These are phyloP conservation scores for Flaveria linearis DNA, from an alignment of 129 eudicot species.

Conservation along the genomic window DNA sequence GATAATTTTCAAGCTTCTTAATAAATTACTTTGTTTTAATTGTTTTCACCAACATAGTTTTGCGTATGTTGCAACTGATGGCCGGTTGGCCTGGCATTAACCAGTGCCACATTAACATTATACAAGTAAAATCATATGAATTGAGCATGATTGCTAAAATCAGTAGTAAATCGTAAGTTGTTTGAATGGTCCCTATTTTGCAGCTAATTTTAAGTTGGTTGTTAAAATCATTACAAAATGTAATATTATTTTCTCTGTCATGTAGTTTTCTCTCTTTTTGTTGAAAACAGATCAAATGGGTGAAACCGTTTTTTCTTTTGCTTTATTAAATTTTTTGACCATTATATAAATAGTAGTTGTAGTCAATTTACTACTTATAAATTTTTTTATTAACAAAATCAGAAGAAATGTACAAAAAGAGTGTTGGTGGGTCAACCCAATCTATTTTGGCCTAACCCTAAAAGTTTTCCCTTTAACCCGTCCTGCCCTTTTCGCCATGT, in stretches of 20 bases:
- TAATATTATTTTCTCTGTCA: not conserved
- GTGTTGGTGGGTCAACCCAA: not conserved
- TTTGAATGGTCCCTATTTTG: not conserved
- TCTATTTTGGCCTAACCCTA: not conserved
- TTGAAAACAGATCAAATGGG: not conserved
- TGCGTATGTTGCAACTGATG: not conserved
- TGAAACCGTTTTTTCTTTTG: not conserved
- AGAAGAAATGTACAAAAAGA: not conserved
- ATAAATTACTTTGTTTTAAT: not conserved
- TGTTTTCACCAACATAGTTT: not conserved
- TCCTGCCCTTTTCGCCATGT: not conserved
- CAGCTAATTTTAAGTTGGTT: not conserved
- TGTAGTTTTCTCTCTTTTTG: not conserved
- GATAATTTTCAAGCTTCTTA: not conserved
- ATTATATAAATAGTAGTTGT: not conserved
- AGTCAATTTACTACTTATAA: not conserved
- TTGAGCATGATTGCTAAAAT: not conserved
- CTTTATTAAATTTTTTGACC: not conserved
- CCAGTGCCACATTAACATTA: not conserved
- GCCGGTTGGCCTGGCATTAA: not conserved
- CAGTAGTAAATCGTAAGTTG: too few species aligned
- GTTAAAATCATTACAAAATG: not conserved
- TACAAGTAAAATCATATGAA: not conserved
- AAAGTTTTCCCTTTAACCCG: not conserved
- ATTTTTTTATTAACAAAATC: not conserved